Conservation (phyloP, 73 alveolate species). For the Paramecium sexaurelia region DNA sequence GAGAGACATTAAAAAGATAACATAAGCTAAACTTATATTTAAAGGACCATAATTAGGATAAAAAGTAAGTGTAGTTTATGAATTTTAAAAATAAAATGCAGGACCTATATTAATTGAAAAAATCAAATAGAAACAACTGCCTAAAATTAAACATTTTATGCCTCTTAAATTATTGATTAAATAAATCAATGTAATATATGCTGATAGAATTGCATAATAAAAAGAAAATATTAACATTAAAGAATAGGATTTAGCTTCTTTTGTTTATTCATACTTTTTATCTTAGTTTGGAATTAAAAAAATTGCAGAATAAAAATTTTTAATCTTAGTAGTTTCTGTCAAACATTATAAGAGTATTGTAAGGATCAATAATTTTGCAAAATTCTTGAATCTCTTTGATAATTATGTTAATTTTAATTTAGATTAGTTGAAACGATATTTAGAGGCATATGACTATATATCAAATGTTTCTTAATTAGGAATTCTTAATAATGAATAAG, state of each 20-base stretch:
- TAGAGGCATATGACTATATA: constrained; percentile 59
- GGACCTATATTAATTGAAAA: constrained; percentile 41
- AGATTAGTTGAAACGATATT: constrained; percentile 61
- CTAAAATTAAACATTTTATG: constrained; percentile 42
- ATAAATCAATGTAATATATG: constrained; percentile 20
- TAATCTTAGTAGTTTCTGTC: constrained; percentile 55
- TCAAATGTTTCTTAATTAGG: constrained; percentile 54
- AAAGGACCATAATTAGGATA: constrained; percentile 52
- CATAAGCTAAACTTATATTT: neutral
- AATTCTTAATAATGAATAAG: neutral
- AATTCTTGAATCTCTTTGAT: constrained; percentile 59
- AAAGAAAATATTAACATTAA: neutral
- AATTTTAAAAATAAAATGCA: constrained; percentile 27
- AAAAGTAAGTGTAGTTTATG: constrained; percentile 10
- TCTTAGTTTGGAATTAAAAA: constrained; percentile 59
- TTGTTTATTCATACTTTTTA: constrained; percentile 42
- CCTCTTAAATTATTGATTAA: constrained; percentile 29
- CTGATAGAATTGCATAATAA: constrained; percentile 10
- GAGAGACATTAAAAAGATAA: neutral
- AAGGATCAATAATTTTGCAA: constrained; percentile 60
- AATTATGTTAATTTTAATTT: constrained; percentile 23
- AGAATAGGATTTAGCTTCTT: constrained; percentile 49
- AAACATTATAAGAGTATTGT: constrained; percentile 50
- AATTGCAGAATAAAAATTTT: constrained; percentile 62
- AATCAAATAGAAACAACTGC: constrained; percentile 22